Evolutionary conservation across 108 stramenopile species (phyloP).

Genomic region (Cyclostephanos tholiformis): DNA sequence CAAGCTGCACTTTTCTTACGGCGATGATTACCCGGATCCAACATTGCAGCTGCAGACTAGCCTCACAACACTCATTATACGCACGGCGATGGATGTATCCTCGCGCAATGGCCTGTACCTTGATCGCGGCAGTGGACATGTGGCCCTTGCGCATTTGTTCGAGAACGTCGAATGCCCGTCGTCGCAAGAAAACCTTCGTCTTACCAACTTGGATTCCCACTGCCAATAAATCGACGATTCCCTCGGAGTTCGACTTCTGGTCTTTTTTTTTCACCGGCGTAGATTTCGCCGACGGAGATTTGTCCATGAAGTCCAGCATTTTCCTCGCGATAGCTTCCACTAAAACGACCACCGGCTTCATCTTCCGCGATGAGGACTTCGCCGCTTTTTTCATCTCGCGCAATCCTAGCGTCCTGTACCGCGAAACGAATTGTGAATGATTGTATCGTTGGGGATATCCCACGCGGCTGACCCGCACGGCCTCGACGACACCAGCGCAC

Average conservation of each 20-base stretch:
- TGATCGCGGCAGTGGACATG: slow-evolving; percentile 41
- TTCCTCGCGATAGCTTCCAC: slow-evolving; percentile 42
- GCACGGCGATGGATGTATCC: slow-evolving; percentile 31
- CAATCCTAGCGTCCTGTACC: slow-evolving; percentile 50
- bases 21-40: slow-evolving; percentile 39
- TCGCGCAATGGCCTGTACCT: slow-evolving; percentile 54
- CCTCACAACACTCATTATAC: slow-evolving; percentile 14
- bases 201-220: slow-evolving; percentile 65
- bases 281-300: slow-evolving; percentile 6
- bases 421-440: slow-evolving; percentile 53
- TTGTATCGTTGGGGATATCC: slow-evolving; percentile 65
- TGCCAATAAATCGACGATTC: slow-evolving; percentile 24
- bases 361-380: slow-evolving; percentile 35
- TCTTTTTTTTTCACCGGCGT: neutral
- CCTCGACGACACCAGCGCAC: slow-evolving; percentile 75
- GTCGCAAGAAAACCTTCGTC: slow-evolving; percentile 70
- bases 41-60: slow-evolving; percentile 44
- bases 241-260: slow-evolving; percentile 16
- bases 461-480: slow-evolving; percentile 68
- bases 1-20: slow-evolving; percentile 25
- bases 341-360: slow-evolving; percentile 54
- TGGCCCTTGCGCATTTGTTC: slow-evolving; percentile 50
- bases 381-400: slow-evolving; percentile 53
- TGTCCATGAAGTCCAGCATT: slow-evolving; percentile 14
- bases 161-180: slow-evolving; percentile 60